Evolutionary conservation across 1,139 yeast species (phyloP), one percentile per base, ranked within the genome.

Genomic region (Suhomyces ambrosiae): DNA sequence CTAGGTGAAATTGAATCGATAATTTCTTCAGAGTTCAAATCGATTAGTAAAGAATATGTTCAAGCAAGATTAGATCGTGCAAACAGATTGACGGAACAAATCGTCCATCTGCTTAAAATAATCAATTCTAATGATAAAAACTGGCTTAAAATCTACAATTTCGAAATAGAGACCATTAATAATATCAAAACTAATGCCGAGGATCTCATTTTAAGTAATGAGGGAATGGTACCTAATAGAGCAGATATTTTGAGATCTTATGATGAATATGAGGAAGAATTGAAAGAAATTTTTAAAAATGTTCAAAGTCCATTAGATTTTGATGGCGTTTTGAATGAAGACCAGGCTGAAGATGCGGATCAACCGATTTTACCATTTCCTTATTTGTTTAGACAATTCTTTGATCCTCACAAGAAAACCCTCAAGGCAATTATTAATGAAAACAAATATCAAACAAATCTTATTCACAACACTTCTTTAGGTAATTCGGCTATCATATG

Each of bases 111-210:
- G 46, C 55, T 69, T 14, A 54, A 62, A 33, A 36, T 48, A 22
- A 52, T 63, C 13, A 52, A 45, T 12, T 58, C 60, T 7, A 61
- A 63, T 41, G 72, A 68, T 23, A 54, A 56, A 33, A 52, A 54
- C 23, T 71, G 77, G 76, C 45, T 51, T 17, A 58, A 60, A 33
- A 54, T 65, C 7, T 65, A 54, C 46, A 52, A 50, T 24, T 60
- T 56, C 38, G 74, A 68, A 46, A 48, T 61, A n/a, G 67, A 63
- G 28, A 56, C 66, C 19, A 63, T 71, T 24, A 56, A 61, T 30
- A 53, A 51, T 28, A 57, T 70, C 27, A 61, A 56, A 41, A 56
- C 58, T 35, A 61, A 59, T 37, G 58, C 64, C n/a, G 76, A 70
- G 45, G 61, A 61, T 39, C 43, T 56, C 21, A 52, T 61, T 9